Evolutionary conservation across 73 alveolate genomes (phyloP).

Genomic region (Paramecium bursaria): DNA sequence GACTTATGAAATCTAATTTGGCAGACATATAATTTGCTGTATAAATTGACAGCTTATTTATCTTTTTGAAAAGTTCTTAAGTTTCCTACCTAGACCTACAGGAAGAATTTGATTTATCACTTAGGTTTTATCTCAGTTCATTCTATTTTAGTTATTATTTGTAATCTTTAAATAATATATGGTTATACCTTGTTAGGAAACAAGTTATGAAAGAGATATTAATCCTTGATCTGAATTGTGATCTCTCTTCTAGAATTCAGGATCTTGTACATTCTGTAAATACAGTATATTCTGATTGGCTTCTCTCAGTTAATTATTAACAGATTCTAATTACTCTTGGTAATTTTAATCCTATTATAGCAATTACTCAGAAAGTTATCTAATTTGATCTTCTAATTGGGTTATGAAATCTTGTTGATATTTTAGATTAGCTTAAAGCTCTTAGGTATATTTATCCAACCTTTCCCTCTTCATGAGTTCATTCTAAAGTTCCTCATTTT

Average conservation of each 20-base stretch:
- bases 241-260: not conserved
- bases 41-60: not conserved
- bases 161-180: no score
- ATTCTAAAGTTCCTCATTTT: no score
- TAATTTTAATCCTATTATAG: no score
- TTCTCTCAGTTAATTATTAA: no score
- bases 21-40: not conserved
- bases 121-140: not conserved
- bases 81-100: not conserved
- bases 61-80: not conserved
- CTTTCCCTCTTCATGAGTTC: no score
- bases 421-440: no score
- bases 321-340: no score
- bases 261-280: not conserved
- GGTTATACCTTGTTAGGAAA: not conserved
- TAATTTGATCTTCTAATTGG: no score
- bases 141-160: not conserved
- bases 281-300: not conserved
- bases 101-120: not conserved
- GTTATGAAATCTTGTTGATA: no score
- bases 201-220: not conserved
- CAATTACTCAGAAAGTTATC: no score
- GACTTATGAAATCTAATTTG: no score
- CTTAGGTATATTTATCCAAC: no score
- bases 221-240: not conserved